phyloP scores from a whole-genome alignment of 371 early-diverging fungal species.

The Mortierella sp. region DNA sequence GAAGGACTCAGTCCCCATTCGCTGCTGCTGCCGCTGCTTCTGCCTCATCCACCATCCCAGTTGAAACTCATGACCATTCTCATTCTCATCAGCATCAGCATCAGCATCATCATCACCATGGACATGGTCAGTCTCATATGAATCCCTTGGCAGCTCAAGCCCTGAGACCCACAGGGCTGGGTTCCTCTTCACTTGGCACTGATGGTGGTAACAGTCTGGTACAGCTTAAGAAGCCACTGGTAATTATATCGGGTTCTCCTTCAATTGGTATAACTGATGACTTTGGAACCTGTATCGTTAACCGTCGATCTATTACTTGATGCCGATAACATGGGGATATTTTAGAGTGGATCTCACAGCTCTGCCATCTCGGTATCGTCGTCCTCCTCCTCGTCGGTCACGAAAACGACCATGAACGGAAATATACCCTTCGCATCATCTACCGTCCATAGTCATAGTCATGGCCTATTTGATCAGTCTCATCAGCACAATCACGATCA shows the following conservation, averaged over 20 bases:
- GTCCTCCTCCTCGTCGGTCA: slow-evolving; percentile 20
- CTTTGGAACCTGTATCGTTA: neutral
- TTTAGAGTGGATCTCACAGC: slow-evolving; percentile 16
- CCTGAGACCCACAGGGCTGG: slow-evolving; percentile 25
- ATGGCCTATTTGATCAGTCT: slow-evolving; percentile 14
- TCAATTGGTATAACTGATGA: neutral
- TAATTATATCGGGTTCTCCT: neutral
- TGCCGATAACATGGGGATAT: neutral
- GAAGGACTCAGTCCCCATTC: slow-evolving; percentile 52
- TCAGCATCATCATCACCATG: slow-evolving; percentile 15
- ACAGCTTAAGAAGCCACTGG: slow-evolving; percentile 34
- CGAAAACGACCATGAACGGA: slow-evolving; percentile 27
- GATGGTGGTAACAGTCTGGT: slow-evolving; percentile 19
- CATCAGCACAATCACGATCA: slow-evolving; percentile 31
- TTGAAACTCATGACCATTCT: slow-evolving; percentile 22
- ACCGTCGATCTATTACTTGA: neutral
- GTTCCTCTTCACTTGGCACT: slow-evolving; percentile 13
- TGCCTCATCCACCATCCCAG: slow-evolving; percentile 35
- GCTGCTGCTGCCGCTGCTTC: slow-evolving; percentile 47
- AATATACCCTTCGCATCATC: slow-evolving; percentile 49
- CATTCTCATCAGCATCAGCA: slow-evolving; percentile 22
- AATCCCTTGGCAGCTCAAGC: slow-evolving; percentile 16
- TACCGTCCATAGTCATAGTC: slow-evolving; percentile 19
- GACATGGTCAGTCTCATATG: slow-evolving; percentile 20
- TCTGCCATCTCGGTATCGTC: slow-evolving; percentile 9